phyloP scores from a whole-genome alignment of 352 stramenopile species.

The Sclerospora graminicola region DNA sequence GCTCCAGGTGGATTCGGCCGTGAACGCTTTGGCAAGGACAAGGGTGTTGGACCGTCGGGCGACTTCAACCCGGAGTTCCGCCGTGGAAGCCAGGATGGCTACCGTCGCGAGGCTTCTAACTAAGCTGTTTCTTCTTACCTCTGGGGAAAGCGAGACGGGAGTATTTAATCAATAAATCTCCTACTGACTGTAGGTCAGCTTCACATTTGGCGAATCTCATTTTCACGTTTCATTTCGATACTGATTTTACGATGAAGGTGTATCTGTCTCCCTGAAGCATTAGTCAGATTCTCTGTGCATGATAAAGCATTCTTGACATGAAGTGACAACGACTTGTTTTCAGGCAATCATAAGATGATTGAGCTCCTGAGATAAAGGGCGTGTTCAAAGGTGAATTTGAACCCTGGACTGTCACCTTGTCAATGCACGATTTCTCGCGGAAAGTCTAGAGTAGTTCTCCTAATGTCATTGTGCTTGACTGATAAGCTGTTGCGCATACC shows the following conservation, averaged over 20 bases:
- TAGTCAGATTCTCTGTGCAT: too few species aligned
- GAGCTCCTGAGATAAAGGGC: too few species aligned
- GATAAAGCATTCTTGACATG: too few species aligned
- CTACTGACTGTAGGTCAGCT: constrained; percentile 47
- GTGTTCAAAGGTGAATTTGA: too few species aligned
- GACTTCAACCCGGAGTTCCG: constrained; percentile 87
- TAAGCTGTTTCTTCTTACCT: constrained; percentile 35
- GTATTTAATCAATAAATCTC: constrained; percentile 71
- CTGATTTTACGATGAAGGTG: background rate
- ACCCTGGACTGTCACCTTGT: too few species aligned
- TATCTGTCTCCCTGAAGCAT: too few species aligned
- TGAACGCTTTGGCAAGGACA: constrained; percentile 85
- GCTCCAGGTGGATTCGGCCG: constrained; percentile 69
- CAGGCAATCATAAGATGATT: too few species aligned
- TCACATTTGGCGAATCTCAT: constrained; percentile 20
- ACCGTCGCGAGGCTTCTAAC: constrained; percentile 80
- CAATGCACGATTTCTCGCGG: too few species aligned
- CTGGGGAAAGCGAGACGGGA: constrained; percentile 31
- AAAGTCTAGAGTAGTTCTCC: too few species aligned
- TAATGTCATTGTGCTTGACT: too few species aligned
- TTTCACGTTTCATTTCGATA: constrained; percentile 1
- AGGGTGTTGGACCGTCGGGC: constrained; percentile 78
- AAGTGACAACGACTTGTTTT: too few species aligned
- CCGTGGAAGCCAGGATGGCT: constrained; percentile 74
- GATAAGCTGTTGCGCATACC: too few species aligned